Evolutionary conservation across 352 stramenopile species (phyloP), one percentile per base, ranked within the genome.

Genomic region (Phytophthora cactorum): DNA sequence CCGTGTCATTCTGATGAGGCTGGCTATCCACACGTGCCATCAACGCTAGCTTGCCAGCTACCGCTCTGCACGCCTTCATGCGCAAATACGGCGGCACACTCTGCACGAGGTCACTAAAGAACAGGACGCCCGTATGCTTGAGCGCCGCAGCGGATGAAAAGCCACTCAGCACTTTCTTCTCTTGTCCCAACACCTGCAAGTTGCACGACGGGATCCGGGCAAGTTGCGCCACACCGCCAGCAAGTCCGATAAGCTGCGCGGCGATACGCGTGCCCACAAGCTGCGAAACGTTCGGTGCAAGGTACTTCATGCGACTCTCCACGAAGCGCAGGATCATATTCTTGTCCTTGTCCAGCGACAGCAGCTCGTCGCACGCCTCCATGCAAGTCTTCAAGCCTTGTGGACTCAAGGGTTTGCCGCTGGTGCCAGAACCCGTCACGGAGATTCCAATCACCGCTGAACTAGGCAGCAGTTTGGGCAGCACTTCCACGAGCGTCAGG

Each of bases 121-220:
- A 96, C 29, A 99, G 74, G 29, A 99, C 82, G 17, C 98, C 97
- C 4, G 89, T 96, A 78, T 99, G 96, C 52, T 90, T 91, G 32
- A 97, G 71, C 29, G 88, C 87, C 7, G 89, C 84, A 57, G 86
- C 63, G 11, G 89, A 93, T 29, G 87, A 93, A 56, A 97, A 98
- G 0, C 96, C 88, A 53, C 85, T 96, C 11, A 98, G 72, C 8
- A 93, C 95, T 41, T 95, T 89, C 73, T 97, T 97, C 59, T 98
- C 87, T 74, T 99, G 96, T 10, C 97, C 97, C 43, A 99, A 75
- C 25, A 98, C 89, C 79, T 99, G 96, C 12, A 99, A 74, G 66
- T 99, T 99, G 70, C 97, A 99, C 41, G 96, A 89, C 43, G 98
- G 98, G 60, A 99, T 99, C 22, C 91, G 90, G 17, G 91, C 84